These are phyloP conservation scores for Papiliotrema laurentii DNA, from an alignment of 1,284 basidiomycete species.

Conservation along the genomic window DNA sequence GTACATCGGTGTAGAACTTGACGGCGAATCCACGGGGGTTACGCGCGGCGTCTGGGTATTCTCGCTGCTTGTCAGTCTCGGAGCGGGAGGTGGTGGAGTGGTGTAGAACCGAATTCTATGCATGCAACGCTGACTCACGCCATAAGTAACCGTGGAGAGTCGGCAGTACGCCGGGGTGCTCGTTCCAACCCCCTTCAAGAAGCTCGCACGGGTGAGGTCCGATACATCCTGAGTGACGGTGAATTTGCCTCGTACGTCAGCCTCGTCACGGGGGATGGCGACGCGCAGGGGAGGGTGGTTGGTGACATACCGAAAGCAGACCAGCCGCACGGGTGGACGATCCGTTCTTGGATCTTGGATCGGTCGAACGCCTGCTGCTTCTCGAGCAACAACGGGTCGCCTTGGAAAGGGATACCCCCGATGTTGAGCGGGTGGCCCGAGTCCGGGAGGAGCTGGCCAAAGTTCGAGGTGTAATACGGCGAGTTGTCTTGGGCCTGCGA, in stretches of 20 bases:
- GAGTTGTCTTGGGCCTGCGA: slow-evolving; percentile 34
- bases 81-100: not conserved
- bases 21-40: slow-evolving; percentile 34
- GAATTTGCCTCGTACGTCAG: slow-evolving; percentile 16
- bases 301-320: slow-evolving; percentile 29
- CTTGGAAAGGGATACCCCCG: slow-evolving; percentile 39
- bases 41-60: slow-evolving; percentile 32
- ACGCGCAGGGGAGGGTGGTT: not conserved
- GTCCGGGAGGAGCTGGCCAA: slow-evolving; percentile 38
- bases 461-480: slow-evolving; percentile 38
- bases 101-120: not conserved
- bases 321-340: slow-evolving; percentile 42
- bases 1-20: slow-evolving; percentile 39
- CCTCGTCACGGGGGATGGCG: not conserved
- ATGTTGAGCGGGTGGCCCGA: slow-evolving; percentile 37
- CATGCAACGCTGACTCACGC: too few relatives aligned
- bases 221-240: slow-evolving; percentile 36
- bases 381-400: slow-evolving; percentile 38
- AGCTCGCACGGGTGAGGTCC: slow-evolving; percentile 33
- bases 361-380: slow-evolving; percentile 44
- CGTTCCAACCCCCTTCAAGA: slow-evolving; percentile 31
- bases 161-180: slow-evolving; percentile 27
- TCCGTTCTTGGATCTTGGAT: slow-evolving; percentile 34
- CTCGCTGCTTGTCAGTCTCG: slow-evolving; percentile 21
- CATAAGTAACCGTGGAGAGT: slow-evolving; percentile 38